Evolutionary conservation across 2,329 filamentous ascomycete species (phyloP).

Genomic region (Trichophyton equinum): DNA sequence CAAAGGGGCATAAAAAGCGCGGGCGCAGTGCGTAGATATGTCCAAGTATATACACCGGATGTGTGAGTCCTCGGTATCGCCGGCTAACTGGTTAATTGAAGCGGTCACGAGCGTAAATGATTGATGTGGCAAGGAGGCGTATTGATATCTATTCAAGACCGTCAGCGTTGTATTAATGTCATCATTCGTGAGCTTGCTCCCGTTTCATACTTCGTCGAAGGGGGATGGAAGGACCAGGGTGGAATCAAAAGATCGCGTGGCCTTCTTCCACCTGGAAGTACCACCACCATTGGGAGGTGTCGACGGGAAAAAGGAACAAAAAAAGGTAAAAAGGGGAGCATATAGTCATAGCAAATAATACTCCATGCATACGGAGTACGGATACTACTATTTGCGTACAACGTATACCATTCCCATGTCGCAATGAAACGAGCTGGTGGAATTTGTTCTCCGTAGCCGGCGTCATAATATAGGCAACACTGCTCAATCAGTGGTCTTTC

Average conservation of each 20-base stretch:
- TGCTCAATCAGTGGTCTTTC: background rate
- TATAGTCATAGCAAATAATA: background rate
- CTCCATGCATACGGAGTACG: background rate
- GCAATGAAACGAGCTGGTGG: background rate
- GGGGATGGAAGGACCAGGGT: background rate
- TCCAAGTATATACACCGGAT: background rate
- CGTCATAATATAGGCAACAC: background rate
- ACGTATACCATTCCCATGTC: background rate
- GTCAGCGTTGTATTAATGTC: background rate
- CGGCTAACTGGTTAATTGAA: background rate
- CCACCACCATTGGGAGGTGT: background rate
- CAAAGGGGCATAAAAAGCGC: background rate
- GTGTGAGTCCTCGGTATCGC: background rate
- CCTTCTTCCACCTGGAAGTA: background rate
- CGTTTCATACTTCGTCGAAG: background rate
- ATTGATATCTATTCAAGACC: background rate
- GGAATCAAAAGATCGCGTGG: slow-evolving; percentile 1
- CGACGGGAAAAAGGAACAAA: background rate
- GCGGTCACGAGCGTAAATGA: background rate
- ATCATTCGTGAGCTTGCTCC: background rate
- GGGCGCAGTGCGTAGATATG: background rate
- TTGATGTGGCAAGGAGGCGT: background rate
- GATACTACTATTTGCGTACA: background rate
- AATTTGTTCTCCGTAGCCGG: background rate
- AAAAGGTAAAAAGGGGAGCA: background rate